Evolutionary conservation across 2,329 filamentous ascomycete genomes (phyloP), one percentile per base, ranked within the genome.

Genomic region (Calonectria honghensis): DNA sequence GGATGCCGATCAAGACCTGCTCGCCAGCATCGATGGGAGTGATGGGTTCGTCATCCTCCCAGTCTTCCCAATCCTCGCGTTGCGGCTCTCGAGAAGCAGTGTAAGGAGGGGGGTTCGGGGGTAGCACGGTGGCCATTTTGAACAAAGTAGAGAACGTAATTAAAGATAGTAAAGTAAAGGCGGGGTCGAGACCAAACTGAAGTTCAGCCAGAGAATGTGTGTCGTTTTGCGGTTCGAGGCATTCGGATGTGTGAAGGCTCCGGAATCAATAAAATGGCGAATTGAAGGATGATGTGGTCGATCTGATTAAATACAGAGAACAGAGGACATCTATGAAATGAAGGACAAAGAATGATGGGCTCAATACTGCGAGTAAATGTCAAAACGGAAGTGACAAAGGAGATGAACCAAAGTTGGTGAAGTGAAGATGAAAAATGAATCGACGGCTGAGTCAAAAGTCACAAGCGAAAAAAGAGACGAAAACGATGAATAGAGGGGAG

Each of bases 61-160:
- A 90, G 35, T 90, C 88, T 73, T 90, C 89, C 89, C 89, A 90
- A 11, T 90, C 88, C 18, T 89, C 87, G 64, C 77, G 82, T 51
- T 74, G 68, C 66, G 70, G 32, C 67, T 73, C 75, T 68, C 29
- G 76, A 74, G 52, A 74, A 76, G 73, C 66, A 72, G 70, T 74
- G 57, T 68, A 73, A 57, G 37, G 70, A 59, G 68, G 74, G 35
- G 75, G 73, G 57, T 74, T 72, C 66, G 73, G 54, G 24, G 74
- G 76, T 45, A 72, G 37, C 20, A 73, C 52, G 41, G 59, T 71
- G 37, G 72, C 75, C 78, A 79, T 81, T 50, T 63, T 79, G 70
- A 37, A 48, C 57, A 35, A 39, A 50, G 41, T 59, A 20, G 57
- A 64, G 41, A 29, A 51, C 73, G 37, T 64, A 52, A 74, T 77